Evolutionary conservation across 2,329 filamentous ascomycete species (phyloP).

Genomic region (Venturia nashicola): DNA sequence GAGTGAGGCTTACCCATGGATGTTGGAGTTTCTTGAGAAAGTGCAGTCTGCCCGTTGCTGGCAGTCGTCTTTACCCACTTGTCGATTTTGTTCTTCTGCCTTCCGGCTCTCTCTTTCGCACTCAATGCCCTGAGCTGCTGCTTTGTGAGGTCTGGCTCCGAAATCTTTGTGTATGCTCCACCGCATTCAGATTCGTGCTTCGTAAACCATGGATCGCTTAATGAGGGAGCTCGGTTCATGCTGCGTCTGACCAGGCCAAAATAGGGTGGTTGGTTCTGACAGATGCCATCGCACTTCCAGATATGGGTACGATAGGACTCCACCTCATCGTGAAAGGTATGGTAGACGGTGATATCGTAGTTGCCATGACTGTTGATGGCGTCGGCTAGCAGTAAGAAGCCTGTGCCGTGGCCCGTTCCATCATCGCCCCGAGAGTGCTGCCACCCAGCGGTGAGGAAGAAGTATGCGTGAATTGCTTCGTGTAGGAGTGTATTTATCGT

Average conservation of each 20-base stretch:
- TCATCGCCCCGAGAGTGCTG: slow-evolving; percentile 28
- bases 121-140: slow-evolving; percentile 27
- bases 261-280: slow-evolving; percentile 24
- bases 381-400: slow-evolving; percentile 30
- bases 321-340: slow-evolving; percentile 34
- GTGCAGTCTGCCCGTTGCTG: slow-evolving; percentile 9
- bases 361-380: slow-evolving; percentile 32
- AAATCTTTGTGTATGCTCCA: slow-evolving; percentile 28
- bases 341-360: slow-evolving; percentile 30
- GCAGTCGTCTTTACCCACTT: slow-evolving; percentile 21
- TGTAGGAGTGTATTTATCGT: slow-evolving; percentile 32
- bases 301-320: slow-evolving; percentile 33
- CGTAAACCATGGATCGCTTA: slow-evolving; percentile 29
- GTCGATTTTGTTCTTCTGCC: slow-evolving; percentile 33
- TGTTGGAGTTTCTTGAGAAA: background rate
- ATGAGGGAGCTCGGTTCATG: slow-evolving; percentile 32
- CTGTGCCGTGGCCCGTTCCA: slow-evolving; percentile 30
- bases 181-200: slow-evolving; percentile 29
- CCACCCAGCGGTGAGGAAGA: slow-evolving; percentile 34
- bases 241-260: slow-evolving; percentile 33
- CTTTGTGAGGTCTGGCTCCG: slow-evolving; percentile 29
- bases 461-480: slow-evolving; percentile 34
- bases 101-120: slow-evolving; percentile 27
- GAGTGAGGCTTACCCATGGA: background rate
- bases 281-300: slow-evolving; percentile 32